A percentile compares a stretch with the other conserved stretches of the same genome.
Evolutionary conservation across 306 rosid genomes (phyloP).

Genomic region (Quercus cerris): DNA sequence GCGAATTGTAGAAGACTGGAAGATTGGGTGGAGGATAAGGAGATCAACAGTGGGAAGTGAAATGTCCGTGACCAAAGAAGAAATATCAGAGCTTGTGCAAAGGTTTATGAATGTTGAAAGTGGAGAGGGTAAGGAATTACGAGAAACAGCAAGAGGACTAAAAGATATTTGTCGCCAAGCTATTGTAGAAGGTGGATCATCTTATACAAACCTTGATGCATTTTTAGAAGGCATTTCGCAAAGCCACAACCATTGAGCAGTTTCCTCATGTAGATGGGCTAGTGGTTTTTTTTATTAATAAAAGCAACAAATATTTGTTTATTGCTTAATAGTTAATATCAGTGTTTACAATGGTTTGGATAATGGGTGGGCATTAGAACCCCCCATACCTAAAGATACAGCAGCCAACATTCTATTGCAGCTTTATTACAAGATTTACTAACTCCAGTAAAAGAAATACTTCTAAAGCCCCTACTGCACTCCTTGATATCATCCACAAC

Average conservation of each 20-base stretch:
- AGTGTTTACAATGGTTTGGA: no score
- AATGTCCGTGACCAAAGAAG: conserved; percentile 13
- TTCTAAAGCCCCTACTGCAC: no score
- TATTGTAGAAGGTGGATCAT: conserved; percentile 39
- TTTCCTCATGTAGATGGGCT: background rate
- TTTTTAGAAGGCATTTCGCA: background rate
- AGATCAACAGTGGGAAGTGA: conserved; percentile 9
- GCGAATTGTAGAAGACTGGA: conserved; percentile 49
- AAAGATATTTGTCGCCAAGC: conserved; percentile 37
- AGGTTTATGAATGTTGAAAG: conserved; percentile 34
- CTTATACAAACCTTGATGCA: conserved; percentile 15
- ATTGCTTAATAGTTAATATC: no score
- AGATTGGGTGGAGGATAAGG: conserved; percentile 34
- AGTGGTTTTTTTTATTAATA: no score
- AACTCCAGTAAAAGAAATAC: no score
- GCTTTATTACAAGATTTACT: no score
- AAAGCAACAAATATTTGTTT: no score
- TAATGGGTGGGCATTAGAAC: no score
- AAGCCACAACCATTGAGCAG: background rate
- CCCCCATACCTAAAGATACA: no score
- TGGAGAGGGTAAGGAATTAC: conserved; percentile 28
- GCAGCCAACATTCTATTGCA: no score
- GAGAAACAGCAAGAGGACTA: conserved; percentile 36
- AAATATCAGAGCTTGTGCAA: conserved; percentile 18
- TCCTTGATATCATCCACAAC: no score